These are phyloP conservation scores for Diaporthe sp. DNA, from an alignment of 2,329 filamentous ascomycete species.

Conservation along the genomic window DNA sequence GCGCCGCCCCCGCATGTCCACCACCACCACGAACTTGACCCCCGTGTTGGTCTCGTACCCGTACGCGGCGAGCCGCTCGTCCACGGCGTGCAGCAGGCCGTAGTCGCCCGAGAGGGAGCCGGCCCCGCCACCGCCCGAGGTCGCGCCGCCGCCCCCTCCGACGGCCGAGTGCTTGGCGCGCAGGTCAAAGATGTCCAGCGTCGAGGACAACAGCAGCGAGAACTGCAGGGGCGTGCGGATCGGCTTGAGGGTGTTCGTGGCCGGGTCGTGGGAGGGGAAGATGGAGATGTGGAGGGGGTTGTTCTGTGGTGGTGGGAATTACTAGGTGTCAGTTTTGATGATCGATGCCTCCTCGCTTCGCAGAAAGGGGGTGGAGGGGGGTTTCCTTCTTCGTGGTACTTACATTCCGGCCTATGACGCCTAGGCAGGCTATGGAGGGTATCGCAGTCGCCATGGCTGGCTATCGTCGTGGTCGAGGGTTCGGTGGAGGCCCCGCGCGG, in stretches of 20 bases:
- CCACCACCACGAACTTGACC: slow-evolving; percentile 88
- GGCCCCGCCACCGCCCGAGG: slow-evolving; percentile 58
- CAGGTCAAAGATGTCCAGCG: slow-evolving; percentile 93
- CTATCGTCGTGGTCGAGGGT: slow-evolving; percentile 5
- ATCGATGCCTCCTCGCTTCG: neutral
- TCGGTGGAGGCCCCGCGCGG: neutral
- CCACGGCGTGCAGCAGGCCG: slow-evolving; percentile 91
- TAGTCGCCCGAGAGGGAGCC: slow-evolving; percentile 81
- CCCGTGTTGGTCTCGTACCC: slow-evolving; percentile 98
- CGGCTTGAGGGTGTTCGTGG: slow-evolving; percentile 63
- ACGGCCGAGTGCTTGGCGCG: slow-evolving; percentile 72
- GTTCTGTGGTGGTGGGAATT: slow-evolving; percentile 71
- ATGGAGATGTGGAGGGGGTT: slow-evolving; percentile 95
- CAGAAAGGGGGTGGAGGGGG: too few species aligned
- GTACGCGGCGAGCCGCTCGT: slow-evolving; percentile 93
- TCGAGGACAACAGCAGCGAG: slow-evolving; percentile 90
- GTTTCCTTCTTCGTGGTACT: slow-evolving; percentile 45
- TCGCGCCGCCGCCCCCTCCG: neutral
- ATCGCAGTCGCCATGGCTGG: slow-evolving; percentile 70
- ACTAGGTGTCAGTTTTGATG: neutral
- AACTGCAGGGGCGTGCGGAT: slow-evolving; percentile 87
- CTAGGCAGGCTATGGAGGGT: slow-evolving; percentile 92
- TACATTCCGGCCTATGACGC: slow-evolving; percentile 94
- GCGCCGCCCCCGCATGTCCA: slow-evolving; percentile 87
- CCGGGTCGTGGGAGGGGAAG: slow-evolving; percentile 80